phyloP scores from a whole-genome alignment of 768 basidiomycete genomes.

The Russula foetens region DNA sequence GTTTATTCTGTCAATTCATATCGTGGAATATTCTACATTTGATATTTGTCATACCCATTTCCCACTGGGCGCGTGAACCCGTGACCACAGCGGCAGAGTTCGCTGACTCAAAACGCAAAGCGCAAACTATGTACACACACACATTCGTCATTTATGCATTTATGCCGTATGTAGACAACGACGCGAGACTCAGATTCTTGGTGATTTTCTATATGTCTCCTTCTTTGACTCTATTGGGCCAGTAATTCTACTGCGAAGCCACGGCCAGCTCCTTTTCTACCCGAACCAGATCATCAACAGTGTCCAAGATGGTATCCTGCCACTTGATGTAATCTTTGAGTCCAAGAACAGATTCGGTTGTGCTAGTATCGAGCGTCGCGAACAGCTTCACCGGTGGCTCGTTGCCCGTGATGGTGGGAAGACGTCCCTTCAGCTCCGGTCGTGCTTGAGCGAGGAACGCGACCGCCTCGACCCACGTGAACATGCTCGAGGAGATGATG shows the following conservation, averaged over 20 bases:
- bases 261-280: slow-evolving; percentile 6
- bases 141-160: neutral
- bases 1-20: too few relatives aligned
- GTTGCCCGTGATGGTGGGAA: slow-evolving; percentile 14
- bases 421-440: slow-evolving; percentile 23
- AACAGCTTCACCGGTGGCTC: neutral
- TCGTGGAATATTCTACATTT: too few relatives aligned
- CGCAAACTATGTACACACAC: neutral
- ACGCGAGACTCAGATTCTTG: too few relatives aligned
- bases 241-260: neutral
- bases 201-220: neutral
- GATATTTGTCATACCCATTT: too few relatives aligned
- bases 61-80: too few relatives aligned
- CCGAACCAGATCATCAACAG: slow-evolving; percentile 15
- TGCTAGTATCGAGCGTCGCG: too few relatives aligned
- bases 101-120: neutral
- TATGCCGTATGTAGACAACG: too few relatives aligned
- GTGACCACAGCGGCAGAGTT: too few relatives aligned
- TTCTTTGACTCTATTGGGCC: neutral
- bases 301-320: too few relatives aligned
- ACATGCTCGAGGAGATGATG: slow-evolving; percentile 22
- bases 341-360: too few relatives aligned
- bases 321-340: too few relatives aligned
- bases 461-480: too few relatives aligned
- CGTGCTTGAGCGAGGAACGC: slow-evolving; percentile 15